Conservation (phyloP, 805 yeast species). For the Ogataea naganishii region DNA sequence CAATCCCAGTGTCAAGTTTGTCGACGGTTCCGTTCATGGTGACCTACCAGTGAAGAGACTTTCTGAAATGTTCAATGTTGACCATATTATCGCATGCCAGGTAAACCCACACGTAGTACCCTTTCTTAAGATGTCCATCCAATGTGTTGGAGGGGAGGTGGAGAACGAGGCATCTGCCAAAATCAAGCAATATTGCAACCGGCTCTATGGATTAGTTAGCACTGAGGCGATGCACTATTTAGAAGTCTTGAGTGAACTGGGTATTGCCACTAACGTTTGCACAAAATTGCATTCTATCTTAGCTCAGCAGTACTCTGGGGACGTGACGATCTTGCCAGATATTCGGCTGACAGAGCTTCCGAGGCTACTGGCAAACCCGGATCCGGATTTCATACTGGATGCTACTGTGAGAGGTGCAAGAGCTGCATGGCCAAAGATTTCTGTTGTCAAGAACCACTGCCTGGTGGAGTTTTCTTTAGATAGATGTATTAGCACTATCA, state of each 20-base stretch:
- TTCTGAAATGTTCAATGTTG: slow-evolving; percentile 95
- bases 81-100: slow-evolving; percentile 95
- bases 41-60: slow-evolving; percentile 87
- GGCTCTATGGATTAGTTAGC: slow-evolving; percentile 48
- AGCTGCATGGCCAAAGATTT: slow-evolving; percentile 89
- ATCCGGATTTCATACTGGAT: slow-evolving; percentile 62
- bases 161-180: slow-evolving; percentile 53
- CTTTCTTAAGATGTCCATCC: slow-evolving; percentile 58
- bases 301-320: slow-evolving; percentile 86
- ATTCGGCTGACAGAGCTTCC: slow-evolving; percentile 48
- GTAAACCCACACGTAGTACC: slow-evolving; percentile 97
- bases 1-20: slow-evolving; percentile 65
- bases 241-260: slow-evolving; percentile 66
- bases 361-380: slow-evolving; percentile 71
- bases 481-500: slow-evolving; percentile 58
- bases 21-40: slow-evolving; percentile 94
- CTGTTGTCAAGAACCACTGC: slow-evolving; percentile 83
- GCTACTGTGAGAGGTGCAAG: slow-evolving; percentile 76
- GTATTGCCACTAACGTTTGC: slow-evolving; percentile 62
- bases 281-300: slow-evolving; percentile 69
- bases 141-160: slow-evolving; percentile 60
- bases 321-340: slow-evolving; percentile 86
- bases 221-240: slow-evolving; percentile 74
- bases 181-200: slow-evolving; percentile 41
- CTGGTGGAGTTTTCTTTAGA: slow-evolving; percentile 84